These are phyloP conservation scores for Rhodotorula sp. DNA, from an alignment of 1,284 basidiomycete species.

Conservation along the genomic window DNA sequence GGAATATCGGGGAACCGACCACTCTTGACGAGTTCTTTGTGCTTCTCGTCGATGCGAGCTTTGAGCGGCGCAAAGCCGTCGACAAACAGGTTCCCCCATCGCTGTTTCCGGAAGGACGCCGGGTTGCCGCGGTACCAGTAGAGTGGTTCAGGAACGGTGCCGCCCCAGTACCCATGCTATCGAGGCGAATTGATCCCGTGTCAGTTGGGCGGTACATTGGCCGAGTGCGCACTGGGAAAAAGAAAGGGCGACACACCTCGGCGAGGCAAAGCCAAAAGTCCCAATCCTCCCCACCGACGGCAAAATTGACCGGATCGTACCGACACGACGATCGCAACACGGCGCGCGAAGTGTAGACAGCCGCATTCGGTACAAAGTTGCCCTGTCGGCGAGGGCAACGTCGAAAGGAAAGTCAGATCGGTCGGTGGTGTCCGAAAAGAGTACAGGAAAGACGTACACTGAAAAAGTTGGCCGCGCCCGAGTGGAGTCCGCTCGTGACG, in stretches of 20 bases:
- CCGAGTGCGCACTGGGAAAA: too few relatives aligned
- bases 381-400: constrained; percentile 4
- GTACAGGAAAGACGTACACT: constrained; percentile 1
- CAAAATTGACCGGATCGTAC: constrained; percentile 35
- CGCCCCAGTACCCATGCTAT: constrained; percentile 36
- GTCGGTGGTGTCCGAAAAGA: background rate
- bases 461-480: constrained; percentile 28
- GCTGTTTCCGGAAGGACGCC: constrained; percentile 27
- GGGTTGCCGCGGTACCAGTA: constrained; percentile 43
- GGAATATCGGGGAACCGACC: constrained; percentile 17
- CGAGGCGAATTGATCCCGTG: background rate
- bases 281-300: constrained; percentile 41
- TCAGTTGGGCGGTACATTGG: too few relatives aligned
- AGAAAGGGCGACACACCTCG: constrained; percentile 9
- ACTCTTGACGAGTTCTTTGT: constrained; percentile 14
- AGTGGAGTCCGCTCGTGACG: constrained; percentile 31
- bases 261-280: constrained; percentile 44
- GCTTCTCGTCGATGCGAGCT: constrained; percentile 26
- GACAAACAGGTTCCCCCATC: constrained; percentile 41
- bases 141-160: constrained; percentile 33
- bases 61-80: constrained; percentile 27
- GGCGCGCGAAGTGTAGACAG: constrained; percentile 27
- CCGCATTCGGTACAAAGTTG: constrained; percentile 40
- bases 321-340: constrained; percentile 21
- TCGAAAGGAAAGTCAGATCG: too few relatives aligned